Evolutionary conservation across 768 basidiomycete genomes (phyloP), one percentile per base, ranked within the genome.

Genomic region (Suillus placidus): DNA sequence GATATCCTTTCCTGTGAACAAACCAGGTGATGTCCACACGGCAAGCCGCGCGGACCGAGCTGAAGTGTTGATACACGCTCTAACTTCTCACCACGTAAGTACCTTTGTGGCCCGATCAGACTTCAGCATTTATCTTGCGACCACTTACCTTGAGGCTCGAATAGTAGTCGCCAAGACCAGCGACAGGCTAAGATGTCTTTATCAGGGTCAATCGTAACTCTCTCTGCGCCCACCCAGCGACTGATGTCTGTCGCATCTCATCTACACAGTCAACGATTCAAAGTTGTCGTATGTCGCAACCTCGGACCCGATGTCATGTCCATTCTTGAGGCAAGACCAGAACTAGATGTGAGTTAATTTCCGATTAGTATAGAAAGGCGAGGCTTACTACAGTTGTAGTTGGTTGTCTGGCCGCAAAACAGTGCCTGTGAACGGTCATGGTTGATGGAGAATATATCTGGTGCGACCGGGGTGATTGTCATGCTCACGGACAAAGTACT

Each of bases 401-500:
- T 88, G 40, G 77, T 86, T 7, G 54, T 76, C 5, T 87, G 86
- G 85, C 78, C 80, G 1, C 76, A 90, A 66, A 86, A 92, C 69
- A 69, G 80, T 6, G 71, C 78, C 2, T 90, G 87, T 64, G 84
- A 86, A 45, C 81, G 88, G 18, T 70, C 81, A 26, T 97, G 94
- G 94, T 76, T 96, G 4, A 77, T 94, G 26, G 81, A 90, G 62
- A 90, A 94, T 67, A 80, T 88, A 7, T 75, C 77, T n/a, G 92
- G 89, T 5, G 87, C 90, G 3, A 71, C 76, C 10, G 95, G 90
- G 5, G 71, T 86, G 1, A 75, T 89, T 16, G 81, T 91, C 30
- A 88, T 90, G 81, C 71, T 93, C 2, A 80, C 86, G 0, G 94
- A 96, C 61, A 89, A 88, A 78, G 94, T 91, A 67, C 42, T 71